Evolutionary conservation across 23 red algal genomes (phyloP), one percentile per base, ranked within the genome.

Genomic region (Gracilaria vermiculophylla): DNA sequence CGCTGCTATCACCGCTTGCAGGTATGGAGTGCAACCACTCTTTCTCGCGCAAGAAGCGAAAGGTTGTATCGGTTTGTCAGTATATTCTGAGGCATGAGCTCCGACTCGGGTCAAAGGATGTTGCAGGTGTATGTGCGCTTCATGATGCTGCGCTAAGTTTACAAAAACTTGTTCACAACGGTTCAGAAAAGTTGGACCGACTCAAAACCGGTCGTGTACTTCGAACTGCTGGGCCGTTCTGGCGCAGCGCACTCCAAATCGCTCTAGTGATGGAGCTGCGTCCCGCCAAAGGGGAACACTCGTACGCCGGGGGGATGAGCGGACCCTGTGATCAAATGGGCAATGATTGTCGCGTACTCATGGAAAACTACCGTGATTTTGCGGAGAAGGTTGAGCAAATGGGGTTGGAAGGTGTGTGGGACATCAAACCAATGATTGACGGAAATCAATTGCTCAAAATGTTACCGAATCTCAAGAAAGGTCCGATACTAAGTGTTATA

Each of bases 361-460:
- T 78, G 14, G 43, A 23, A 10, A 58, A 49, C 14, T 94, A 94
- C 61, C 15, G 40, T 12, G 36, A 40, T n/a, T 82, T 94, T 74
- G 55, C 44, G n/a, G 65, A 80, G 52, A 60, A 76, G 33, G 74
- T 96, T 37, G 79, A 86, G 35, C 42, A 64, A 17, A 45, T 80
- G 48, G 86, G 77, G 27, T 45, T 97, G 2, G 87, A 82, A 56
- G 80, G 85, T 1, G 88, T 89, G 25, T 87, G 88, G 58, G 45
- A 92, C 36, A 60, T 92, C 77, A 70, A 78, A 42, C 94, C 94
- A 24, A 73, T 97, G 28, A 35, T 97, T 25, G 71, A 92, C 72
- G 94, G 94, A 36, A 84, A 71, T 49, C 43, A 60, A 71, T 35
- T 97, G 48, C 39, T 78, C 24, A 66, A 72, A 66, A 60, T 97